Evolutionary conservation across 495 filamentous ascomycete species (phyloP).

Genomic region (Hyaloscypha bicolor): DNA sequence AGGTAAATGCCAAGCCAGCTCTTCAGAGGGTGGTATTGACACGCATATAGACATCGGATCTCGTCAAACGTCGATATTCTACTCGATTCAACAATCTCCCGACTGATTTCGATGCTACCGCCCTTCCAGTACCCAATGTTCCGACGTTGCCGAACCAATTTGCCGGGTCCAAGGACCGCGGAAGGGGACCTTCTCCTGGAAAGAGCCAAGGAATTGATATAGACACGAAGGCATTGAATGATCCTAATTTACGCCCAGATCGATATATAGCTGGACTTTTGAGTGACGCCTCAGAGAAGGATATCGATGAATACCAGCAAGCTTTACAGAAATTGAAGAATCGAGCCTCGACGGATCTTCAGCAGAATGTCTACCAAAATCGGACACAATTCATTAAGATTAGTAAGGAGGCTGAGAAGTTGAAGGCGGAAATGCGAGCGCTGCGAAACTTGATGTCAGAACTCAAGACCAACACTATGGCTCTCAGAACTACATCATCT

Average conservation of each 20-base stretch:
- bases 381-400: slow-evolving; percentile 99
- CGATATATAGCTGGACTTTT: slow-evolving; percentile 76
- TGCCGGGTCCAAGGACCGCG: slow-evolving; percentile 21
- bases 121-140: slow-evolving; percentile 68
- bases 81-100: slow-evolving; percentile 82
- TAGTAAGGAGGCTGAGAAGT: slow-evolving; percentile 96
- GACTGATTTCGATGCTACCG: slow-evolving; percentile 62
- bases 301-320: slow-evolving; percentile 82
- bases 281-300: slow-evolving; percentile 89
- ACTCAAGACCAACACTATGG: slow-evolving; percentile 70
- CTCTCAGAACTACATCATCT: slow-evolving; percentile 69
- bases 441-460: slow-evolving; percentile 88
- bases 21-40: background rate
- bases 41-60: slow-evolving; percentile 69
- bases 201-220: slow-evolving; percentile 46
- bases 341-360: slow-evolving; percentile 83
- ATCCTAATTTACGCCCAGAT: slow-evolving; percentile 75
- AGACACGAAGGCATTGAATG: slow-evolving; percentile 73
- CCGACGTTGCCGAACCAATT: slow-evolving; percentile 50
- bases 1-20: slow-evolving; percentile 20
- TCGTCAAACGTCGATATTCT: slow-evolving; percentile 94
- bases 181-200: slow-evolving; percentile 27
- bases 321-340: slow-evolving; percentile 77
- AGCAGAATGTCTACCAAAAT: slow-evolving; percentile 97
- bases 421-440: slow-evolving; percentile 93